Base-by-base conservation (phyloP, 768 basidiomycete species). In the Fomitopsis serialis region DNA sequence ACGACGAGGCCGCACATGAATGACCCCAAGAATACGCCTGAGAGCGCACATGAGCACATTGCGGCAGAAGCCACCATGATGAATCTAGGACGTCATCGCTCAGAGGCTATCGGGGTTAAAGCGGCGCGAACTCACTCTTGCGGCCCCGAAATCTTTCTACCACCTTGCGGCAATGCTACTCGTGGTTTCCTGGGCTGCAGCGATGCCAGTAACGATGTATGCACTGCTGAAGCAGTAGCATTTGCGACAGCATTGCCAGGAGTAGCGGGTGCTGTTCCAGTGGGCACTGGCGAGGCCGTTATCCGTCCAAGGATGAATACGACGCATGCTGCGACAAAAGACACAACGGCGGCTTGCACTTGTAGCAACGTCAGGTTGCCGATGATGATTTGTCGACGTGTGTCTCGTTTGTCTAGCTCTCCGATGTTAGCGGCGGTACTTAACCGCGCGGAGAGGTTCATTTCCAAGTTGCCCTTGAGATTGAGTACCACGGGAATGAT, bases 401-500 rank as follows among this genome's bases (percentile, higher is more conserved):
- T 74, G 2, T 66, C 60, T 0, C 83, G 81, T 32, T 84, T 79
- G 66, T 98, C 93, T 4, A 99, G 82, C 56, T 93, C 84, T 42
- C 96, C 96, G 48, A 95, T 85, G 60, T 98, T 97, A 5, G 95
- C 89, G 1, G 94, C 88, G 0, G 97, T 99, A 1, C 90, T 88
- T n/a, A 99, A 78, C 13, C 96, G 81, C 0, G 97, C 93, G 3
- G 94, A 95, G 7, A 99, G 84, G 59, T 97, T 98, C 96, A 98
- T 98, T 70, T 98, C 97, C 35, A 98, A 80, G 64, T 99, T 92
- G n/a, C 96, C 97, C 63, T 97, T 98, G 53, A 99, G 81, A 61
- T 98, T 98, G 58, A 92, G 79, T 19, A 98, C 75, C 56, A 95
- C 93, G 11, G 96, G 95, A 3, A 98, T 85, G 50, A 98, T 91